Evolutionary conservation across 1,284 basidiomycete species (phyloP).

Genomic region (Thecaphora frezii): DNA sequence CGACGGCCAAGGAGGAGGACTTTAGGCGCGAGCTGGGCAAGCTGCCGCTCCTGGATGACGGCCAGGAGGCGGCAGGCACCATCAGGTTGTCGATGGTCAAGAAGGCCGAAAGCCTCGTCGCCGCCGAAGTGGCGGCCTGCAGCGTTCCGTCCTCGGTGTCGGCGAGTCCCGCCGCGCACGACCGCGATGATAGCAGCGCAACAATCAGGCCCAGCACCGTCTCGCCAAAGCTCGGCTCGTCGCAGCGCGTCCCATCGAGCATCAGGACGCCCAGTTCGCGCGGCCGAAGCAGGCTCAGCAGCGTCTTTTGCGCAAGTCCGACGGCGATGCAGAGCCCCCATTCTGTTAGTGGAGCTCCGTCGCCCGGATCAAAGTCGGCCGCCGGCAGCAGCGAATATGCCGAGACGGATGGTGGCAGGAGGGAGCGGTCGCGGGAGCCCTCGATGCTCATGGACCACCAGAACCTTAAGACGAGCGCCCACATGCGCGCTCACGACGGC

Average conservation of each 20-base stretch:
- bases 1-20: neutral
- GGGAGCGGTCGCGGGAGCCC: constrained; percentile 31
- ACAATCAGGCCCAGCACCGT: constrained; percentile 25
- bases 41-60: neutral
- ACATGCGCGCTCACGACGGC: constrained; percentile 34
- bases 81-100: constrained; percentile 3
- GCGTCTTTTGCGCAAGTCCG: constrained; percentile 26
- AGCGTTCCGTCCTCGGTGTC: neutral
- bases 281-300: constrained; percentile 17
- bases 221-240: neutral
- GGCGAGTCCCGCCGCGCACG: constrained; percentile 8
- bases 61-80: neutral
- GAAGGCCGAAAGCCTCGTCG: constrained; percentile 1
- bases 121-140: too few relatives aligned
- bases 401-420: constrained; percentile 5
- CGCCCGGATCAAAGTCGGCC: constrained; percentile 12
- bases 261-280: neutral
- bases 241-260: neutral
- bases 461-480: constrained; percentile 11
- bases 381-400: constrained; percentile 7
- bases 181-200: constrained; percentile 29
- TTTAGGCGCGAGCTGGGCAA: neutral
- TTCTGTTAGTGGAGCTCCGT: constrained; percentile 2
- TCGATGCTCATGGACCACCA: constrained; percentile 21
- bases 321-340: constrained; percentile 7